Evolutionary conservation across 495 filamentous ascomycete genomes (phyloP).

Genomic region (Penicillium cinerascens): DNA sequence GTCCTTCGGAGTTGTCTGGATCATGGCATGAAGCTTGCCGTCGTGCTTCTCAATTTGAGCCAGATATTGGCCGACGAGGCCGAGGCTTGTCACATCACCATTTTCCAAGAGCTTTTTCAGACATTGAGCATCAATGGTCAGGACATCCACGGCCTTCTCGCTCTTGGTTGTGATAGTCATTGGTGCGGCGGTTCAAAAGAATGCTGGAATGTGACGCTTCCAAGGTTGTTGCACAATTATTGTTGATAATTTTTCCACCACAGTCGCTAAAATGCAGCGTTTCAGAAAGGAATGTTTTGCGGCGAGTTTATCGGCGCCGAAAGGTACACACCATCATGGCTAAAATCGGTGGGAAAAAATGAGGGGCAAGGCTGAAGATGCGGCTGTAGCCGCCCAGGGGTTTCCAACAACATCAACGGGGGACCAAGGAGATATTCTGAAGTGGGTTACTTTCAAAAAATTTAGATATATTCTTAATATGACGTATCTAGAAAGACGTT

Average conservation of each 20-base stretch:
- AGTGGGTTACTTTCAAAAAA: too few species aligned
- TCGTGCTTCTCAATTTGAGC: conserved; percentile 46
- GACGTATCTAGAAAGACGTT: too few species aligned
- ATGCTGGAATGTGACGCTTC: neutral
- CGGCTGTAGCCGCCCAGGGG: neutral
- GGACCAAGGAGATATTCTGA: neutral
- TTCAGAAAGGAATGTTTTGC: neutral
- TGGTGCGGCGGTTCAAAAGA: neutral
- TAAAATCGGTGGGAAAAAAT: neutral
- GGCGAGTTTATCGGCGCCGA: neutral
- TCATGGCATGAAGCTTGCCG: conserved; percentile 35
- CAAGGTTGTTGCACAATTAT: neutral
- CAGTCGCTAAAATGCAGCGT: neutral
- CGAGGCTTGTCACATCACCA: conserved; percentile 38
- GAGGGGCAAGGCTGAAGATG: neutral
- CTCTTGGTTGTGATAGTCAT: neutral
- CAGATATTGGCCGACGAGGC: conserved; percentile 49
- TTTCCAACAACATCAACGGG: neutral
- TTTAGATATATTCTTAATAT: too few species aligned
- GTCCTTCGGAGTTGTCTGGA: conserved; percentile 30
- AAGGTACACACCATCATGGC: neutral
- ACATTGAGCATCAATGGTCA: conserved; percentile 41
- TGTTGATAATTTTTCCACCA: neutral
- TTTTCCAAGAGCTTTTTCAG: conserved; percentile 37
- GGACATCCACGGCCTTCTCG: conserved; percentile 17